Conservation (phyloP, 495 filamentous ascomycete species). For the Xylaria scruposa region DNA sequence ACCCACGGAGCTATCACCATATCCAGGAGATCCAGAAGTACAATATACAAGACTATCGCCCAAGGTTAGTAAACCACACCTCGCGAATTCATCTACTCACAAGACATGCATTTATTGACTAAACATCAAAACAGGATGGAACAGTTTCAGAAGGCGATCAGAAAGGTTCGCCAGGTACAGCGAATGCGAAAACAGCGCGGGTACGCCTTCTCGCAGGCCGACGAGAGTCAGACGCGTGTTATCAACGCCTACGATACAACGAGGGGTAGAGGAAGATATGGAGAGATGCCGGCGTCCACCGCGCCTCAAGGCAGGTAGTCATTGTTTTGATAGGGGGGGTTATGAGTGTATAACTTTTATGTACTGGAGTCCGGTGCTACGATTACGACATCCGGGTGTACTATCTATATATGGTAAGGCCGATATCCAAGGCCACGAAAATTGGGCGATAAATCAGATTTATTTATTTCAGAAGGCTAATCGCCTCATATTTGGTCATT, state of each 20-base stretch:
- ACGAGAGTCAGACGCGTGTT: conserved; percentile 91
- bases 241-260: conserved; percentile 98
- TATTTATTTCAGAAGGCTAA: conserved; percentile 6
- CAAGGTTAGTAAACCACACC: conserved; percentile 62
- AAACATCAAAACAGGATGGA: conserved; percentile 74
- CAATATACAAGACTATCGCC: conserved; percentile 98
- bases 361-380: conserved; percentile 29
- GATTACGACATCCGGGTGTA: conserved; percentile 30
- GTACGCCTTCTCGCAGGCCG: conserved; percentile 97
- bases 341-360: conserved; percentile 22
- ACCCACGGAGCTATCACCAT: conserved; percentile 94
- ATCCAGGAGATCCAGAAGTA: conserved; percentile 99
- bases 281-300: conserved; percentile 86
- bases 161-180: conserved; percentile 97
- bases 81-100: neutral
- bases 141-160: conserved; percentile 99
- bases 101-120: conserved; percentile 21
- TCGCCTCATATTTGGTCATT: neutral
- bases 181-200: conserved; percentile 99
- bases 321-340: conserved; percentile 20
- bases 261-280: conserved; percentile 85
- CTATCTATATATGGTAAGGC: conserved; percentile 24
- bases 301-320: conserved; percentile 43
- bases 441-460: conserved; percentile 22
- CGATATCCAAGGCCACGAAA: conserved; percentile 21